phyloP scores from a whole-genome alignment of 176 grass and related monocot genomes.

The Hyparrhenia diplandra region DNA sequence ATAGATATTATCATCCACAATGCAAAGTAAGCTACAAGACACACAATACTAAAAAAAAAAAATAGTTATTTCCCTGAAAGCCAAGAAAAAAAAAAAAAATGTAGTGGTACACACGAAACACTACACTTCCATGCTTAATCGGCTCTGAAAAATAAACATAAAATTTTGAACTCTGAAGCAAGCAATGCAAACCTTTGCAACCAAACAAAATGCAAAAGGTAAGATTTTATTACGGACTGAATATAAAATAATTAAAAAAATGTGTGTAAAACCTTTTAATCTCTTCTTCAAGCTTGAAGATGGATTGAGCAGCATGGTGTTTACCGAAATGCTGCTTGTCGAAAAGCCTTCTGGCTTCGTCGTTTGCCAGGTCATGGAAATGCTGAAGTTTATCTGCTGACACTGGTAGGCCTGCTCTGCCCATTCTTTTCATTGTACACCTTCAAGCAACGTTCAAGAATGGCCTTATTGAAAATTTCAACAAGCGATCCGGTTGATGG shows the following conservation, averaged over 20 bases:
- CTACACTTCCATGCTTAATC: background rate
- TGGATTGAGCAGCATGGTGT: slow-evolving; percentile 67
- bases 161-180: background rate
- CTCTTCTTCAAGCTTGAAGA: slow-evolving; percentile 63
- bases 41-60: background rate
- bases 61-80: background rate
- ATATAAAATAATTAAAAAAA: background rate
- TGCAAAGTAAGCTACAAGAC: background rate
- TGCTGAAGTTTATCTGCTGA: slow-evolving; percentile 61
- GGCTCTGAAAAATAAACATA: background rate
- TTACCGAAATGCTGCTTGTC: slow-evolving; percentile 85
- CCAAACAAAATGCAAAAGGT: background rate
- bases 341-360: slow-evolving; percentile 56
- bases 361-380: slow-evolving; percentile 43
- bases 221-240: background rate
- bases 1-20: background rate
- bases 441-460: slow-evolving; percentile 83
- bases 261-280: slow-evolving; percentile 67
- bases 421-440: slow-evolving; percentile 67
- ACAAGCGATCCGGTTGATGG: slow-evolving; percentile 88
- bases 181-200: background rate
- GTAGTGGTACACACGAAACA: background rate
- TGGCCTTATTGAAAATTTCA: slow-evolving; percentile 91
- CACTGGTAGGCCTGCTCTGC: slow-evolving; percentile 50
- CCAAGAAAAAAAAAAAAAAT: background rate